Conservation (phyloP, 352 stramenopile genomes). For the Detonula confervacea region DNA sequence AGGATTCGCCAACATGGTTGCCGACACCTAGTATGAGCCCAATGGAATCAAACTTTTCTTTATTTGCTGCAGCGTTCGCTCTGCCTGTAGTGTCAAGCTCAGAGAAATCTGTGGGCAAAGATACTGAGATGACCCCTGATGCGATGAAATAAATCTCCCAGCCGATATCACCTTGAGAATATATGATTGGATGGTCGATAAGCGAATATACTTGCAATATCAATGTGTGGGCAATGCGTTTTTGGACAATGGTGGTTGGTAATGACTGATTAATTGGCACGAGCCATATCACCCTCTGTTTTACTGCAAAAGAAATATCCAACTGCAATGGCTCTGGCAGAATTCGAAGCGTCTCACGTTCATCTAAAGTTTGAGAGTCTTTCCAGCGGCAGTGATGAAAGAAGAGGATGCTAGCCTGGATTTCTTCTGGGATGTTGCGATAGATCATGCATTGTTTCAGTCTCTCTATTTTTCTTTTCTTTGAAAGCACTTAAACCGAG, state of each 20-base stretch:
- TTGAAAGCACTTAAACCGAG: constrained; percentile 75
- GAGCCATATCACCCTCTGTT: constrained; percentile 42
- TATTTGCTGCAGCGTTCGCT: constrained; percentile 24
- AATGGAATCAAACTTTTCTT: constrained; percentile 63
- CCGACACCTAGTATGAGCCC: constrained; percentile 52
- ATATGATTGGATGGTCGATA: constrained; percentile 57
- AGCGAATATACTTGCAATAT: constrained; percentile 58
- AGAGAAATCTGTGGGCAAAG: constrained; percentile 59
- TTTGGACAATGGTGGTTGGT: constrained; percentile 60
- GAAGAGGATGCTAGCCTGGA: constrained; percentile 69
- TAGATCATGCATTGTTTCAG: constrained; percentile 80
- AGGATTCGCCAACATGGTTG: constrained; percentile 76
- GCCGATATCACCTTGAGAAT: constrained; percentile 76
- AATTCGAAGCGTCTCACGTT: constrained; percentile 58
- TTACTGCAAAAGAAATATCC: constrained; percentile 61
- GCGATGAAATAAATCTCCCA: constrained; percentile 82
- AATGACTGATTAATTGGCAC: constrained; percentile 66
- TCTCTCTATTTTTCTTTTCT: constrained; percentile 68
- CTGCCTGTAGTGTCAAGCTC: constrained; percentile 60
- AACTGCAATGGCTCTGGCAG: constrained; percentile 63
- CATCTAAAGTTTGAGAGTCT: constrained; percentile 62
- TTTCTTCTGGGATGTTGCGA: constrained; percentile 62
- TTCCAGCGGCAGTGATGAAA: constrained; percentile 78
- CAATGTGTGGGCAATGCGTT: constrained; percentile 66
- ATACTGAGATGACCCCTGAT: constrained; percentile 63